These are phyloP conservation scores for Chimonanthus praecox DNA, from an alignment of 164 flowering plant genomes.

Conservation along the genomic window DNA sequence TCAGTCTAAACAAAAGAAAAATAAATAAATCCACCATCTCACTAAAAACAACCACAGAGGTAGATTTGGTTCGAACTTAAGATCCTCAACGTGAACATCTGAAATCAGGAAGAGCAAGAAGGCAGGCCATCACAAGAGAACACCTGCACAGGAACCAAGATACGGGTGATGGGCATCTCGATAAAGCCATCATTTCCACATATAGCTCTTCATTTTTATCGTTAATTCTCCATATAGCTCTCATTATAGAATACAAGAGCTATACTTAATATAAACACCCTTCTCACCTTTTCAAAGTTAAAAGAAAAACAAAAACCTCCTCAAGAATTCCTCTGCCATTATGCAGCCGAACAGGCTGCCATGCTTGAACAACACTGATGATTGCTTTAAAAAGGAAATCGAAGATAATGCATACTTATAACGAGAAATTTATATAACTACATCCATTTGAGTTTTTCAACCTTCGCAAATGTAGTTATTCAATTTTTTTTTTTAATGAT, in stretches of 20 bases:
- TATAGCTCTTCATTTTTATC: constrained; percentile 13
- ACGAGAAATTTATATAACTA: constrained; percentile 1
- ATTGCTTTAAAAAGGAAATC: constrained; percentile 30
- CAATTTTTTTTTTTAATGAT: background rate
- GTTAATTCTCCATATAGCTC: constrained; percentile 17
- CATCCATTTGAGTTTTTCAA: background rate
- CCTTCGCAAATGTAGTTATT: background rate
- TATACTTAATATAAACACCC: constrained; percentile 16
- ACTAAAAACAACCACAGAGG: constrained; percentile 11
- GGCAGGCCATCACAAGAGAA: constrained; percentile 62
- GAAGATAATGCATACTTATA: constrained; percentile 1
- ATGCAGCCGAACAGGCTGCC: constrained; percentile 31
- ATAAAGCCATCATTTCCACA: constrained; percentile 17
- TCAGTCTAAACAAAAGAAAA: constrained; percentile 9
- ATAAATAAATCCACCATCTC: constrained; percentile 7
- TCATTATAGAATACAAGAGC: constrained; percentile 11
- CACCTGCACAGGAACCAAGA: constrained; percentile 96
- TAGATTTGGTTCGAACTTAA: constrained; percentile 45
- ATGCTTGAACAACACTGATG: constrained; percentile 44
- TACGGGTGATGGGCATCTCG: constrained; percentile 72
- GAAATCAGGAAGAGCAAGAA: constrained; percentile 59
- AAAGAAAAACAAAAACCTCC: constrained; percentile 26
- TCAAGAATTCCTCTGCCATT: constrained; percentile 20
- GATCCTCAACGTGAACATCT: constrained; percentile 65
- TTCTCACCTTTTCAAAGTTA: constrained; percentile 43